Evolutionary conservation across 164 flowering plant species (phyloP), one percentile per base, ranked within the genome.

Genomic region (Berberis vulgaris): DNA sequence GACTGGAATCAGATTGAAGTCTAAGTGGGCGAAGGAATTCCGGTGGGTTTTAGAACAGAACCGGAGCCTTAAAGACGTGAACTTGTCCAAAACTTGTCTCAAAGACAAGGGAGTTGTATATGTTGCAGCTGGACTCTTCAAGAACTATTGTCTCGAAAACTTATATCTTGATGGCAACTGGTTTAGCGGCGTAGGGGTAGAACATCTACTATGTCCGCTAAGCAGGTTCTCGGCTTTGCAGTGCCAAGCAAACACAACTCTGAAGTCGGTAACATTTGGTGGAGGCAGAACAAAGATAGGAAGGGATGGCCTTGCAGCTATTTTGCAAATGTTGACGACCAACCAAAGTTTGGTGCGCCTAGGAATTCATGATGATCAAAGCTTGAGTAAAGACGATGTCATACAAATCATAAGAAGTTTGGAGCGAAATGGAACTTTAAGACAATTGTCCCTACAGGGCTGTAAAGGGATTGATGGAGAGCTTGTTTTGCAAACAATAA

Each of bases 121-220:
- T 74, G 77, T 94, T 42, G 92, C 96, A 61, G 95, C 97, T 4
- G 97, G 95, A 61, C 84, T 94, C 2, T 91, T 91, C 79, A 89
- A 82, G 78, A 91, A 94, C 73, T 69, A 69, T 61, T 65, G 67
- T 6, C 65, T 94, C 73, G 80, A 89, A 61, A 84, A 67, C 57
- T 77, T 94, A 65, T 69, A 75, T 59, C 73, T 94, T 42, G 85
- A 86, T 70, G 91, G 91, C 50, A 94, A 91, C 74, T 74, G 80
- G 81, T 94, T 87, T 59, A 59, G 81, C 40, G 95, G 91, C 3
- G 59, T 82, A 6, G 99, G 93, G 1, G 78, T 91, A 0, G 99
- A 94, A 57, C 97, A 94, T 77, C 78, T 94, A 52, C 77, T 91
- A 6, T 89, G 96, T 65, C 99, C 99, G 9, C 65, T 94, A 65